A percentile compares a stretch with the other conserved stretches of the same genome.
Evolutionary conservation across 2,329 filamentous ascomycete genomes (phyloP).

Genomic region (Cladosporium sp.): DNA sequence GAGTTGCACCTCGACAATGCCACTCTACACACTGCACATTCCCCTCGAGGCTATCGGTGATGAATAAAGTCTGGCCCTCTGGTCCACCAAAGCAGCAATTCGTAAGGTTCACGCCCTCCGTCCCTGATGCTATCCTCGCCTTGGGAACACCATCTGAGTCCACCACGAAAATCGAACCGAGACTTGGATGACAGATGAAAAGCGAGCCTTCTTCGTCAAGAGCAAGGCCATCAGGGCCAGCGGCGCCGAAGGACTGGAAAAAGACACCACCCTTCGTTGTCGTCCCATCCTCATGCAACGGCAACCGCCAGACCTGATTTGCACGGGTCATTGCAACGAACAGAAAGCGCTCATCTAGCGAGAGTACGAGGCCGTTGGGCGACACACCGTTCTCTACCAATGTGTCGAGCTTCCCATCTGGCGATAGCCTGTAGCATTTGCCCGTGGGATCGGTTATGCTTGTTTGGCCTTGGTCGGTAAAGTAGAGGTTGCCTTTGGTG

Average conservation of each 20-base stretch:
- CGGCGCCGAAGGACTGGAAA: slow-evolving; percentile 40
- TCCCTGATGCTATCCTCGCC: not conserved
- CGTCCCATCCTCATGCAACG: slow-evolving; percentile 37
- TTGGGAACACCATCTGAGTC: slow-evolving; percentile 5
- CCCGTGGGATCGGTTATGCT: slow-evolving; percentile 42
- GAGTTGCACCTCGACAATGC: slow-evolving; percentile 1
- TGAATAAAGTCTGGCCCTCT: slow-evolving; percentile 7
- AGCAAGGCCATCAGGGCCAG: slow-evolving; percentile 37
- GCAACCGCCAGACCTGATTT: slow-evolving; percentile 41
- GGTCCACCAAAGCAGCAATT: slow-evolving; percentile 8
- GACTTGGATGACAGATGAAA: slow-evolving; percentile 25
- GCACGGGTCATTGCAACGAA: slow-evolving; percentile 40
- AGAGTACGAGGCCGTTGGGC: slow-evolving; percentile 4
- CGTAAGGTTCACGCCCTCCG: slow-evolving; percentile 3
- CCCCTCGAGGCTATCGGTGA: slow-evolving; percentile 5
- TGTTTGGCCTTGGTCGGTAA: slow-evolving; percentile 44
- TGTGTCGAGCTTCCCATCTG: slow-evolving; percentile 35
- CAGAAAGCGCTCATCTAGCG: slow-evolving; percentile 33
- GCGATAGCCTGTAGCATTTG: slow-evolving; percentile 35
- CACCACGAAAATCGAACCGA: not conserved
- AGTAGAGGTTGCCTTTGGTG: slow-evolving; percentile 37
- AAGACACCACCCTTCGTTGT: slow-evolving; percentile 38
- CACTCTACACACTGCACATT: slow-evolving; percentile 1
- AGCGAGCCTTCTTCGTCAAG: slow-evolving; percentile 36
- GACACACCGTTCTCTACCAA: slow-evolving; percentile 2